Base-by-base conservation (phyloP, 2,329 filamentous ascomycete species). In the Penicillium paneum region DNA sequence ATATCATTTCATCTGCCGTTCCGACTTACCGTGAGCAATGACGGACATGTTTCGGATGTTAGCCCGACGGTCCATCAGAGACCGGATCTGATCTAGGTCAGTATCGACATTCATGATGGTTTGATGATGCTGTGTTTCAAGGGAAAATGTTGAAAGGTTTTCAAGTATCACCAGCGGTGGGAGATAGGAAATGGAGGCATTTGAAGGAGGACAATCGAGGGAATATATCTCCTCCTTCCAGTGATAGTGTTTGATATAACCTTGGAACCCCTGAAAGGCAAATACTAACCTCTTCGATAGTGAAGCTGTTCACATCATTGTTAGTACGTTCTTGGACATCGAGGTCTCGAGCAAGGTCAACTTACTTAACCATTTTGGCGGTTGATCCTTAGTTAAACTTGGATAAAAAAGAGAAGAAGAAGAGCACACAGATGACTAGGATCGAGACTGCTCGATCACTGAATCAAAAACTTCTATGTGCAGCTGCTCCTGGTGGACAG, bases 351-450 rank as follows among this genome's bases (percentile, higher is more conserved):
- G 7, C 24, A 52, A 49, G 42, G 17, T 21, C 8, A 6, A 93
- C 92, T 89, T 89, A 97, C 92, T 97, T 97, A 79, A 99, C 94
- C 94, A 99, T 99, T 79, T 91, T 97, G 88, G 82, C 91, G 90
- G 91, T 90, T 71, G 69, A 71, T 69, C 67, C 58, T 60, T 58
- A 60, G 65, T 8, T 53, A 70, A 70, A 60, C 58, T 71, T 68
- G 71, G 74, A 57, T 59, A 57, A 61, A 62, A 57, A 57, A 55
- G 8, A 63, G 60, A 66, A 65, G 63, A 58, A 67, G 64, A 64
- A 68, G 68, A 67, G 70, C 68, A 72, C 69, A 71, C 67, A 72
- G 61, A 67, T 62, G 66, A 70, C 63, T 74, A 75, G 71, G 71
- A 74, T 65, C 74, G 72, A 76, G 73, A 62, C 60, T 67, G 67